Base-by-base conservation (phyloP, 2,329 filamentous ascomycete genomes). In the Monilinia laxa region DNA sequence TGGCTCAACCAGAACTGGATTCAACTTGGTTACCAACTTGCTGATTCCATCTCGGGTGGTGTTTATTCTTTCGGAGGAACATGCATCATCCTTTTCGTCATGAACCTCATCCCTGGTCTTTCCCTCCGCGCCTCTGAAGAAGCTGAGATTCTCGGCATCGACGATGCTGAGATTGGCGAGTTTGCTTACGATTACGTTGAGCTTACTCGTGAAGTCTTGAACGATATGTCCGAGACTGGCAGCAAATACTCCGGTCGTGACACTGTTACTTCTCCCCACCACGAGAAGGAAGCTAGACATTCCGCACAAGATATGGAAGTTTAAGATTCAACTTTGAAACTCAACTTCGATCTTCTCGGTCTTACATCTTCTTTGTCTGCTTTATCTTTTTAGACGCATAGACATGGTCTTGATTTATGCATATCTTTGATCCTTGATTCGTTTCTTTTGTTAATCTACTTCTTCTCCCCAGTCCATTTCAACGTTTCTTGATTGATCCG, bases 131-230 rank as follows among this genome's bases (percentile, higher is more conserved):
- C 88, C 0, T 83, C 81, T 18, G 89, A 92, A 72, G 90, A 95
- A 70, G 90, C 91, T 49, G 92, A 96, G 78, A 87, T 93, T 62
- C 81, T 92, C 53, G 92, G 92, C 71, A 93, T 96, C 68, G 92
- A 96, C 74, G 93, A 96, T 74, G 88, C 90, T 31, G 92, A 97
- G 79, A 91, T 96, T 75, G 93, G 93, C 77, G 93, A 96, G 80
- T 96, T 95, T 77, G 93, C 92, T n/a, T 96, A 96, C 77, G 93
- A 96, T 78, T 96, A 96, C 51, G 75, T 96, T 71, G 92, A 96
- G 82, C 82, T 95, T 71, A 89, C 86, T 25, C 83, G 91, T 69
- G 89, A 91, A 71, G 83, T 90, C 25, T 67, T 79, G 25, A 80
- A 77, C 23, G 63, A 65, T 16, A 58, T 58, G 10, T 51, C 42